Evolutionary conservation across 768 basidiomycete genomes (phyloP), one percentile per base, ranked within the genome.

Genomic region (Termitomyces sp.): DNA sequence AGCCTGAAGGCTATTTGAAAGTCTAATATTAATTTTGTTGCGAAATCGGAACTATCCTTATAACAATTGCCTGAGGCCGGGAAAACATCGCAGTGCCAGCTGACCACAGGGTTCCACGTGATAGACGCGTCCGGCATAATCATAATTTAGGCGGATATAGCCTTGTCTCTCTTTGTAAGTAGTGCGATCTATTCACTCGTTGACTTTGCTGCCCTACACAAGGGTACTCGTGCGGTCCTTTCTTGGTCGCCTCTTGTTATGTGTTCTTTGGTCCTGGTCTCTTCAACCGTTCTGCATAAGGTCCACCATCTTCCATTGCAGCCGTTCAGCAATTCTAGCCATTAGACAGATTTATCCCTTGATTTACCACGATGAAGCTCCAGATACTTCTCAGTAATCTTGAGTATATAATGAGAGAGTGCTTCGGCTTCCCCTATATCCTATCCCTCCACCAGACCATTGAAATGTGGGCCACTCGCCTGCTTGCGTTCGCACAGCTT

Each of bases 401-500:
- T 0, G 37, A 55, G 15, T 62, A 61, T 64, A 60, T 63, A 65
- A 54, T 60, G 54, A 33, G 54, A 60, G 65, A 60, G 41, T 58
- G 56, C 36, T 54, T 60, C 30, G 51, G 65, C 46, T 24, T 59
- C 47, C 55, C 58, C 46, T 54, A 61, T 59, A 47, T 63, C 13
- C 54, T 58, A 22, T 46, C 48, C 36, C 44, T 65, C 45, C 62
- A 53, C 36, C 44, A 61, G 50, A 36, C 55, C 44, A 47, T 62
- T 44, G 57, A 66, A 61, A 68, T 67, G 67, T 70, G 69, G 70
- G 57, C 58, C 18, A 61, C 63, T 48, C 66, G 63, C 55, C 41
- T 62, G 33, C 57, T 72, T 46, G 68, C 67, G 9, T 50, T 71
- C 4, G 52, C 60, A 11, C 69, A 67, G 36, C 62, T 72, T 37